Evolutionary conservation across 768 basidiomycete species (phyloP).

Genomic region (Collybia mongolica): DNA sequence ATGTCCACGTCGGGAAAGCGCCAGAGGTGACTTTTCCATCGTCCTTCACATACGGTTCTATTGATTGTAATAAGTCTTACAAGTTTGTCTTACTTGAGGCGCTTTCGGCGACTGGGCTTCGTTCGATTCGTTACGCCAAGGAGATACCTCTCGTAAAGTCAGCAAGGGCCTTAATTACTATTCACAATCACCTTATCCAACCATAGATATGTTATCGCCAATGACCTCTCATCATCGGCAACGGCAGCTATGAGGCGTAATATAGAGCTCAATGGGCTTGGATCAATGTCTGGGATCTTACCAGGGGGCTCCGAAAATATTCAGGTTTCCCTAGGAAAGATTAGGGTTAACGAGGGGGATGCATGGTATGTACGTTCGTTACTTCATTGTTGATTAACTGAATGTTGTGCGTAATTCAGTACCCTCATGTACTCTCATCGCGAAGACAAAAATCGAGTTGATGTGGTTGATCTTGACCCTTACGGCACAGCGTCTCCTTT

Average conservation of each 20-base stretch:
- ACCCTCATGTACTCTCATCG: constrained; percentile 90
- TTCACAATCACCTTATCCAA: constrained; percentile 5
- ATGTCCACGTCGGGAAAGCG: constrained; percentile 8
- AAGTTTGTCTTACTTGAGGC: constrained; percentile 87
- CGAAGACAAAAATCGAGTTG: constrained; percentile 69
- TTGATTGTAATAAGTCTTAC: constrained; percentile 33
- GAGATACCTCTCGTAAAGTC: constrained; percentile 92
- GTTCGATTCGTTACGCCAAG: constrained; percentile 95
- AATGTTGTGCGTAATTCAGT: constrained; percentile 36
- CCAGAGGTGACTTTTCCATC: constrained; percentile 9
- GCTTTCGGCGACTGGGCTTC: constrained; percentile 91
- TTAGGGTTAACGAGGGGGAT: constrained; percentile 89
- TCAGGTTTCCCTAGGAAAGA: constrained; percentile 37
- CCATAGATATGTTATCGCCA: constrained; percentile 88
- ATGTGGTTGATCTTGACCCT: constrained; percentile 96
- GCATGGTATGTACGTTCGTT: constrained; percentile 64
- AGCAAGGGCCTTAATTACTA: constrained; percentile 17
- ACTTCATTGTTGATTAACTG: neutral
- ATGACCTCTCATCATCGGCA: constrained; percentile 85
- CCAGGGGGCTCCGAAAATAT: constrained; percentile 6
- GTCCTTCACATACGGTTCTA: neutral
- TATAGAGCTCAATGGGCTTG: constrained; percentile 77
- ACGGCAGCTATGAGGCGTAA: constrained; percentile 86
- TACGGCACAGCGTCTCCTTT: constrained; percentile 98
- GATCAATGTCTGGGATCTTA: constrained; percentile 19